Evolutionary conservation across 148 eudicot genomes (phyloP), one percentile per base, ranked within the genome.

Genomic region (Agrostemma githago): DNA sequence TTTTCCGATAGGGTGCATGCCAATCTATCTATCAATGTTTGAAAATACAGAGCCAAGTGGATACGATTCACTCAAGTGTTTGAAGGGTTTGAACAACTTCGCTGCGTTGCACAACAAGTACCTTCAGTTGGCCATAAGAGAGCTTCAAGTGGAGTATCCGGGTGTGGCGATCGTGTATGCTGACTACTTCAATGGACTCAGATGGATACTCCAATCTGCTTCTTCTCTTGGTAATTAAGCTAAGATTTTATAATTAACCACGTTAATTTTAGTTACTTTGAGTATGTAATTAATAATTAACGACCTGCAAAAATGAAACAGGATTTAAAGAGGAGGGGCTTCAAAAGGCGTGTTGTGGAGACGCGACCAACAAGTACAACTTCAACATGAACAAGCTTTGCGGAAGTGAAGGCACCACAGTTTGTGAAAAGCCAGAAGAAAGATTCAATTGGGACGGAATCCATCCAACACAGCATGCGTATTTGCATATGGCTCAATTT

Each of bases 281-380:
- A 15, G 3, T 14, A 16, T 63, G 40, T 34, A 34, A 1, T 12
- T 63, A 6, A 10, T 4, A 3, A 37, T 17, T 14, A 4, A 26
- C 34, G 34, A 26, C 34, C n/a, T 26, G 34, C 34, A 26, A 26
- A 26, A 26, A 26, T 26, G 34, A 12, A 15, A 51, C 56, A 79
- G 82, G 82, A 10, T 79, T 74, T 63, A 77, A 70, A n/a, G 41
- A 74, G 5, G 71, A 70, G 14, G 78, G 57, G 1, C 15, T 68
- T 3, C 62, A 60, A 5, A 74, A 53, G 65, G 78, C 78, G 15
- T 79, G 82, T 69, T 79, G 82, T 16, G 82, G 82, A 8, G 59
- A 21, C 10, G 82, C 71, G 14, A 43, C 69, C 14, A 62, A 63
- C 10, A 73, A 66, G 19, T 75, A 66, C 8, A 66, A 56, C 60